Evolutionary conservation across 2,329 filamentous ascomycete species (phyloP).

Genomic region (Calonectria ilicicola): DNA sequence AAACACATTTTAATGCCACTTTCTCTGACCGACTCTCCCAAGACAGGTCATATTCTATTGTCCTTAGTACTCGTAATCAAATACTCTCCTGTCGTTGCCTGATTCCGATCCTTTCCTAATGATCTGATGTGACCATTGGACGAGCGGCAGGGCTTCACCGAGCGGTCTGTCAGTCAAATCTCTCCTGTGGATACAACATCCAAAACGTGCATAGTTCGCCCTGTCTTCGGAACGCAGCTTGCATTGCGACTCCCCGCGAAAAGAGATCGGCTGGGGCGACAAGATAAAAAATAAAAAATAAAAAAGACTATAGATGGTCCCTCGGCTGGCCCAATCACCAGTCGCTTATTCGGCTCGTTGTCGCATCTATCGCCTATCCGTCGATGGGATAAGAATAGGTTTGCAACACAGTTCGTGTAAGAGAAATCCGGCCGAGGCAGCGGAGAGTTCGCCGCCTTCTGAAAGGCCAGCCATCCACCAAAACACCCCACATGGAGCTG

Average conservation of each 20-base stretch:
- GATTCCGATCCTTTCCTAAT: constrained; percentile 27
- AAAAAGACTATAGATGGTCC: constrained; percentile 16
- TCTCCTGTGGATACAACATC: constrained; percentile 20
- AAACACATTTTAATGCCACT: background rate
- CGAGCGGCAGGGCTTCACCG: constrained; percentile 23
- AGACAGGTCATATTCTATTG: constrained; percentile 17
- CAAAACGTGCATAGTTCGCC: constrained; percentile 27
- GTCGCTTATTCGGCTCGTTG: constrained; percentile 30
- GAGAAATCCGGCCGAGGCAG: constrained; percentile 46
- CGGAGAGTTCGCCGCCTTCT: constrained; percentile 34
- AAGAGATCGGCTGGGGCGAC: constrained; percentile 39
- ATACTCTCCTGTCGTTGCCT: constrained; percentile 32
- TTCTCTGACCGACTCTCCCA: constrained; percentile 25
- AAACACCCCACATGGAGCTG: constrained; percentile 42
- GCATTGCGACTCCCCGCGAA: constrained; percentile 22
- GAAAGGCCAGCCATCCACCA: constrained; percentile 40
- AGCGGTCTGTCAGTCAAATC: constrained; percentile 32
- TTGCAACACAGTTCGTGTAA: constrained; percentile 52
- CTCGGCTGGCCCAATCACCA: constrained; percentile 37
- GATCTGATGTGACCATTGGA: constrained; percentile 23
- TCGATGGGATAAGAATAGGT: constrained; percentile 42
- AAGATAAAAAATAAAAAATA: constrained; percentile 27
- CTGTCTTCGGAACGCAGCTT: constrained; percentile 24
- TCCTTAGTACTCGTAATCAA: constrained; percentile 30
- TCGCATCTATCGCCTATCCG: constrained; percentile 41